Evolutionary conservation across 164 flowering plant genomes (phyloP).

Genomic region (Aristolochia contorta): DNA sequence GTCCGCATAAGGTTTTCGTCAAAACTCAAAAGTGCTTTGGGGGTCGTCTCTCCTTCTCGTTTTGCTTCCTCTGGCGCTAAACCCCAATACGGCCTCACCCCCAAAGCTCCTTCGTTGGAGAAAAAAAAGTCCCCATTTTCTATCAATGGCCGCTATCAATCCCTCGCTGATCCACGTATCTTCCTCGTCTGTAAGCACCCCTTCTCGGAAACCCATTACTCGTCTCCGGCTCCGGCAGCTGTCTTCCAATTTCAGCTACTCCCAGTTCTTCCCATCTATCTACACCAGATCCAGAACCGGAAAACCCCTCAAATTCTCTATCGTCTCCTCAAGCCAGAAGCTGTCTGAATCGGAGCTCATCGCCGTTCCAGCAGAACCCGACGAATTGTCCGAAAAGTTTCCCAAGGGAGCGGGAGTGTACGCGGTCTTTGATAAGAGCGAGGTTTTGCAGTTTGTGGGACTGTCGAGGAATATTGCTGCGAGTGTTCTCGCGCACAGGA

Average conservation of each 20-base stretch:
- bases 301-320: slow-evolving; percentile 17
- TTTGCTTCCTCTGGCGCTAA: no score
- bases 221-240: slow-evolving; percentile 2
- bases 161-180: neutral
- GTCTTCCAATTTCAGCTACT: slow-evolving; percentile 9
- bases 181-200: neutral
- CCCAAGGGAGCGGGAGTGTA: slow-evolving; percentile 70
- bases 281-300: slow-evolving; percentile 6
- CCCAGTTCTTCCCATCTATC: slow-evolving; percentile 14
- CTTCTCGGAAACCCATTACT: slow-evolving; percentile 1
- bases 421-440: slow-evolving; percentile 54
- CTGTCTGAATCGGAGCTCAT: slow-evolving; percentile 46
- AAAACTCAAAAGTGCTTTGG: no score
- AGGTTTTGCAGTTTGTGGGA: slow-evolving; percentile 76
- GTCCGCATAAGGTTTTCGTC: no score
- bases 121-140: no score
- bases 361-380: slow-evolving; percentile 25
- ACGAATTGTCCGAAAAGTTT: slow-evolving; percentile 20
- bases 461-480: slow-evolving; percentile 68
- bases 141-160: slow-evolving; percentile 1
- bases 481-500: slow-evolving; percentile 52
- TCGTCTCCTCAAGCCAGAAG: slow-evolving; percentile 39
- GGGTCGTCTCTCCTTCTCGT: no score
- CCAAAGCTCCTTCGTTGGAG: no score
- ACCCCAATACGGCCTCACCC: no score